A percentile compares a stretch with the other conserved stretches of the same genome.
Evolutionary conservation across 129 eudicot species (phyloP).

Genomic region (Lactuca saligna): DNA sequence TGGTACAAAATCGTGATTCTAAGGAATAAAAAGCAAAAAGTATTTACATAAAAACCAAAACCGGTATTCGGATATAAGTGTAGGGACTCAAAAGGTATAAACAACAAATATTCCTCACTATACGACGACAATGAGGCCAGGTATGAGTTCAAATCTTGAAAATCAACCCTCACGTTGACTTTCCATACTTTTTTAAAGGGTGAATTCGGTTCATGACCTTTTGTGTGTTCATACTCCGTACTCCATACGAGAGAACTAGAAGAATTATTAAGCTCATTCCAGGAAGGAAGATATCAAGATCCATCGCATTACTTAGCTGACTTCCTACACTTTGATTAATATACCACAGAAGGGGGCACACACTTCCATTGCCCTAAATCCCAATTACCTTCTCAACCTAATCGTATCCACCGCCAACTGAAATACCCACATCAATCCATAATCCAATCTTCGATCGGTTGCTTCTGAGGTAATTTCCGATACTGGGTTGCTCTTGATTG

Average conservation of each 20-base stretch:
- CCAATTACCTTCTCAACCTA: constrained; percentile 2
- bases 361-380: constrained; percentile 14
- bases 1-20: no score
- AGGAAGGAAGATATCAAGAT: constrained; percentile 21
- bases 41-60: no score
- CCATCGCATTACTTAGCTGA: constrained; percentile 25
- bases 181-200: background rate
- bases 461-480: constrained; percentile 22
- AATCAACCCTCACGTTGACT: constrained; percentile 26
- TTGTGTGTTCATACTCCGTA: constrained; percentile 30
- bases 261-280: constrained; percentile 9
- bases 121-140: background rate
- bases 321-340: constrained; percentile 4
- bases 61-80: background rate
- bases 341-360: background rate
- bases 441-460: background rate
- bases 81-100: background rate
- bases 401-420: background rate
- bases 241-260: background rate
- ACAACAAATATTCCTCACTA: background rate
- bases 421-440: background rate
- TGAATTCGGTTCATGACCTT: background rate
- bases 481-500: constrained; percentile 4
- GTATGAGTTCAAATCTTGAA: constrained; percentile 7
- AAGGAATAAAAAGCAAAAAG: no score